These are phyloP conservation scores for Saccharomyces hybrid DNA, from an alignment of 1,139 yeast genomes.

Conservation along the genomic window DNA sequence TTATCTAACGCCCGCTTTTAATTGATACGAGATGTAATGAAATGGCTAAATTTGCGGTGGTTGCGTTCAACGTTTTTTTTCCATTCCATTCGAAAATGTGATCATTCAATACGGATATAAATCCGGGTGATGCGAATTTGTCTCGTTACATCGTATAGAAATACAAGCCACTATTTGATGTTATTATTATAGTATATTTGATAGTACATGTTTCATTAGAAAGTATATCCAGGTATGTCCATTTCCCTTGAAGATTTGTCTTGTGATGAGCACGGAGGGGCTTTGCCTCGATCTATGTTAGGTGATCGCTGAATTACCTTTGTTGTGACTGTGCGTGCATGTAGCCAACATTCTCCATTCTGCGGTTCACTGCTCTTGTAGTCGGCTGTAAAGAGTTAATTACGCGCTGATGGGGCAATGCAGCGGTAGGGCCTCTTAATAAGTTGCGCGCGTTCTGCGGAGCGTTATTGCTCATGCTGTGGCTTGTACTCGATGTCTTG, in stretches of 20 bases:
- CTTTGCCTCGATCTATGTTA: no score
- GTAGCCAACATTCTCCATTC: constrained; percentile 31
- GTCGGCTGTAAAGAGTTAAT: constrained; percentile 29
- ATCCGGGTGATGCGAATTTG: neutral
- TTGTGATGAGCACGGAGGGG: no score
- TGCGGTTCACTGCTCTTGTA: constrained; percentile 30
- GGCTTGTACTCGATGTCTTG: constrained; percentile 5
- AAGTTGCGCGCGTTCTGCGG: constrained; percentile 8
- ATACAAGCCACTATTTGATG: neutral
- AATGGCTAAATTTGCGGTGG: neutral
- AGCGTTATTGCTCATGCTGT: constrained; percentile 7
- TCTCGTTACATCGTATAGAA: neutral
- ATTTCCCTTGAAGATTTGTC: no score
- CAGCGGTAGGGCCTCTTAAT: constrained; percentile 15
- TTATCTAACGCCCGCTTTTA: neutral
- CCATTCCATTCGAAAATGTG: neutral
- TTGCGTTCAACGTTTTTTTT: neutral
- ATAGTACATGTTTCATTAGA: no score
- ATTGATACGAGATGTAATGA: neutral
- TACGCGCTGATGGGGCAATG: constrained; percentile 22
- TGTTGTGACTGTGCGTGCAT: neutral
- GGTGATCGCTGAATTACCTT: neutral
- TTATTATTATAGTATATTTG: no score
- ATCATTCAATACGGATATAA: neutral
- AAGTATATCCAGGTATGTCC: neutral